phyloP scores from a whole-genome alignment of 2,329 filamentous ascomycete genomes.

The Cryphonectria carpinicola region DNA sequence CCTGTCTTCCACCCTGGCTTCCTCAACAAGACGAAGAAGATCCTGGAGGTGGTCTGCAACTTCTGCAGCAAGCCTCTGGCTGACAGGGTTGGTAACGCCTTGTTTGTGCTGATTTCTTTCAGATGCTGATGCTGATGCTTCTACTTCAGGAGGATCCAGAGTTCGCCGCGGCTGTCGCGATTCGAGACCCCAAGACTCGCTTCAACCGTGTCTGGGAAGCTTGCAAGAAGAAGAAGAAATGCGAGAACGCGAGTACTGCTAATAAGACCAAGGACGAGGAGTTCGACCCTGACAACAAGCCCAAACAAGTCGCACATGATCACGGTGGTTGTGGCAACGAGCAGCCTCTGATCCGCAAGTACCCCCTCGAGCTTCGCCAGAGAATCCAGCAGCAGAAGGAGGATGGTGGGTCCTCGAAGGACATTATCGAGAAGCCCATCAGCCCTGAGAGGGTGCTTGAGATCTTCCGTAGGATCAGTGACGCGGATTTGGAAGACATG shows the following conservation, averaged over 20 bases:
- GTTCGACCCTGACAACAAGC: constrained; percentile 63
- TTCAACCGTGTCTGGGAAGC: constrained; percentile 92
- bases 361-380: constrained; percentile 76
- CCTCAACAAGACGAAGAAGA: constrained; percentile 98
- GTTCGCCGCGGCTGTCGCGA: constrained; percentile 78
- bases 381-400: constrained; percentile 35
- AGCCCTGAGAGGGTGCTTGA: constrained; percentile 84
- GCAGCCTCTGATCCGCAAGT: constrained; percentile 86
- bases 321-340: constrained; percentile 94
- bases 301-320: constrained; percentile 56
- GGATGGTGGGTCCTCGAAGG: constrained; percentile 64
- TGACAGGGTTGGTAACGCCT: constrained; percentile 86
- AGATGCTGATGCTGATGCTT: constrained; percentile 52
- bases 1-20: constrained; percentile 96
- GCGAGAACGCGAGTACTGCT: constrained; percentile 74
- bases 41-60: constrained; percentile 98
- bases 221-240: constrained; percentile 86
- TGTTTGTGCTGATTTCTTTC: constrained; percentile 50
- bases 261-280: constrained; percentile 70
- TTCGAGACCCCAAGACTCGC: constrained; percentile 90
- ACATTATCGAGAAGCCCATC: constrained; percentile 47
- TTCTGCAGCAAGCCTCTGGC: constrained; percentile 97
- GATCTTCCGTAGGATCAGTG: constrained; percentile 83
- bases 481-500: constrained; percentile 81
- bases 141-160: constrained; percentile 76